Evolutionary conservation across 495 filamentous ascomycete species (phyloP).

Genomic region (Hyaloscypha finlandica): DNA sequence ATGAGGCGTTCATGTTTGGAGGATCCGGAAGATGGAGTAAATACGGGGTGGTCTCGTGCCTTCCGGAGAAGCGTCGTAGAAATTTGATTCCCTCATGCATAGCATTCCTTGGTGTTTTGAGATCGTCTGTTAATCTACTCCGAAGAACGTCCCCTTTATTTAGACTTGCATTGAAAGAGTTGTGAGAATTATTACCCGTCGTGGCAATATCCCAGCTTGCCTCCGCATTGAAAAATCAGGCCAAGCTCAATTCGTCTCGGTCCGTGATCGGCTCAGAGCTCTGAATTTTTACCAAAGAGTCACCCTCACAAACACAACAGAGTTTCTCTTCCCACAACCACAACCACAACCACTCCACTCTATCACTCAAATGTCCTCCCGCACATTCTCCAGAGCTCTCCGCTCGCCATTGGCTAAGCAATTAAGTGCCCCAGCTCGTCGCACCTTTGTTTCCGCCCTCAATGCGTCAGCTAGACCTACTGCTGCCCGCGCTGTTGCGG

Average conservation of each 20-base stretch:
- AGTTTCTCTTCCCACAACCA: constrained; percentile 26
- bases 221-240: neutral
- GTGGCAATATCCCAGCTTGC: neutral
- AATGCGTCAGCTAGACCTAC: constrained; percentile 57
- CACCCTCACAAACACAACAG: constrained; percentile 16
- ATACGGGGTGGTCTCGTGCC: constrained; percentile 30
- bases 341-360: constrained; percentile 31
- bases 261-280: constrained; percentile 14
- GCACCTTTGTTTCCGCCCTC: constrained; percentile 69
- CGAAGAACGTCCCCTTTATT: neutral
- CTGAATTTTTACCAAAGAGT: constrained; percentile 15
- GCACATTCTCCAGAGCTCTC: constrained; percentile 79
- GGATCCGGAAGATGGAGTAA: constrained; percentile 16
- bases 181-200: neutral
- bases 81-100: constrained; percentile 11
- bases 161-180: neutral
- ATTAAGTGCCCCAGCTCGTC: constrained; percentile 65
- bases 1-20: constrained; percentile 27
- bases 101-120: neutral
- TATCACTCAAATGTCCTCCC: constrained; percentile 70
- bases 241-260: constrained; percentile 1
- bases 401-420: constrained; percentile 73
- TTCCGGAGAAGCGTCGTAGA: constrained; percentile 16
- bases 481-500: constrained; percentile 52
- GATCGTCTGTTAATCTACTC: neutral